Evolutionary conservation across 1,139 yeast species (phyloP).

Genomic region (Magnusiomyces suaveolens): DNA sequence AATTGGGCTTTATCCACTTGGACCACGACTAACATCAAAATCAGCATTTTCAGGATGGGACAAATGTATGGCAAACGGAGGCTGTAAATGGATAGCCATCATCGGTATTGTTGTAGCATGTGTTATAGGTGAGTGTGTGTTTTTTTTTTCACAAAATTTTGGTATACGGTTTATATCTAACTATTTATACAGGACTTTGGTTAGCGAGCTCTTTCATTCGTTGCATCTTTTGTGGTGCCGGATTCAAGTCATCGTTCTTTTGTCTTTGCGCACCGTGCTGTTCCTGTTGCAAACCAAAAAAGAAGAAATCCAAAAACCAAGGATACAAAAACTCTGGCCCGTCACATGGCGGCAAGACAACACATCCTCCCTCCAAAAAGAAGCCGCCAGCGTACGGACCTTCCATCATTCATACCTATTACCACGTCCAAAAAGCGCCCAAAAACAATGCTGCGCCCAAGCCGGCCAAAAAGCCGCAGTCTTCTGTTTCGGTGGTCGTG

Average conservation of each 20-base stretch:
- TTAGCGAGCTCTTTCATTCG: conserved; percentile 34
- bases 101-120: conserved; percentile 58
- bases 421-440: no score
- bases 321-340: no score
- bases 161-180: no score
- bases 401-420: no score
- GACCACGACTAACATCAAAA: not conserved
- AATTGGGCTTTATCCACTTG: conserved; percentile 1
- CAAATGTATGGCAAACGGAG: conserved; percentile 66
- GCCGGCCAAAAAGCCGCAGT: no score
- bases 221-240: conserved; percentile 36
- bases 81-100: conserved; percentile 69
- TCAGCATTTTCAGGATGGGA: conserved; percentile 56
- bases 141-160: not conserved
- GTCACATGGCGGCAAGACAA: not conserved
- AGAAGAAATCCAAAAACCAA: no score
- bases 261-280: conserved; percentile 32
- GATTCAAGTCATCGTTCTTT: conserved; percentile 34
- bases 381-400: no score
- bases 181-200: conserved; percentile 30
- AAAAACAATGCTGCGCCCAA: no score
- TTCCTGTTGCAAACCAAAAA: conserved; percentile 6
- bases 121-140: conserved; percentile 25
- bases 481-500: no score
- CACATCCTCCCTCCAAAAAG: not conserved